Conservation (phyloP, 1,139 yeast species). For the Schwanniomyces etchellsii region DNA sequence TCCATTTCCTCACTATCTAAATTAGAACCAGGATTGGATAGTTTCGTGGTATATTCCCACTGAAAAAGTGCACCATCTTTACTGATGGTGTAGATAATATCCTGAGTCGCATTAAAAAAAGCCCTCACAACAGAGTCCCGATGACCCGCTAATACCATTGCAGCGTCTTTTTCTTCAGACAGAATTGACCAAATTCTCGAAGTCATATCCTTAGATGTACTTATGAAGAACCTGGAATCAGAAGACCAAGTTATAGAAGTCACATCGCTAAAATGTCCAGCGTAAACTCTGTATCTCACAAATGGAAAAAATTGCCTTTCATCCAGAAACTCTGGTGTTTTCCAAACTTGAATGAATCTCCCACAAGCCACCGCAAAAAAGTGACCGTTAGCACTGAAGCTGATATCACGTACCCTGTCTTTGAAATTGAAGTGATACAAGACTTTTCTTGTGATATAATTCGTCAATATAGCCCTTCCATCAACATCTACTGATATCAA, state of each 20-base stretch:
- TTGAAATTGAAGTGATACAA: slow-evolving; percentile 92
- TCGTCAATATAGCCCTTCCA: slow-evolving; percentile 90
- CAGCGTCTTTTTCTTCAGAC: slow-evolving; percentile 71
- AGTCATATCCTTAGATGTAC: slow-evolving; percentile 88
- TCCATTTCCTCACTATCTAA: slow-evolving; percentile 36
- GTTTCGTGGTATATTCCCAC: slow-evolving; percentile 74
- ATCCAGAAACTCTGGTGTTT: slow-evolving; percentile 71
- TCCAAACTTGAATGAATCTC: slow-evolving; percentile 88
- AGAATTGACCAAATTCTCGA: slow-evolving; percentile 79
- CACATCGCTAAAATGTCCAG: slow-evolving; percentile 89
- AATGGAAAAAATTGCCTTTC: slow-evolving; percentile 93
- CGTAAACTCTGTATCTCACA: slow-evolving; percentile 80
- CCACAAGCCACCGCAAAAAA: slow-evolving; percentile 84
- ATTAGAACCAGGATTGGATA: slow-evolving; percentile 21
- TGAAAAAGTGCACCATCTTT: slow-evolving; percentile 91
- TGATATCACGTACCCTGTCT: slow-evolving; percentile 65
- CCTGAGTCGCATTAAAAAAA: slow-evolving; percentile 81
- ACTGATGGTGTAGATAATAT: slow-evolving; percentile 82
- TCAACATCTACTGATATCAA: slow-evolving; percentile 84
- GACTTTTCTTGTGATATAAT: slow-evolving; percentile 79
- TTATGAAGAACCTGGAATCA: slow-evolving; percentile 81
- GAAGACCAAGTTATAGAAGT: slow-evolving; percentile 79
- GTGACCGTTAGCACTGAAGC: slow-evolving; percentile 85
- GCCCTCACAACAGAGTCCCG: slow-evolving; percentile 84
- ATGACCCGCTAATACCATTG: slow-evolving; percentile 88